Percentiles rank a stretch among this genome's conserved stretches.
Conservation (phyloP, 1,284 basidiomycete species). For the Ceratobasidium sp. region DNA sequence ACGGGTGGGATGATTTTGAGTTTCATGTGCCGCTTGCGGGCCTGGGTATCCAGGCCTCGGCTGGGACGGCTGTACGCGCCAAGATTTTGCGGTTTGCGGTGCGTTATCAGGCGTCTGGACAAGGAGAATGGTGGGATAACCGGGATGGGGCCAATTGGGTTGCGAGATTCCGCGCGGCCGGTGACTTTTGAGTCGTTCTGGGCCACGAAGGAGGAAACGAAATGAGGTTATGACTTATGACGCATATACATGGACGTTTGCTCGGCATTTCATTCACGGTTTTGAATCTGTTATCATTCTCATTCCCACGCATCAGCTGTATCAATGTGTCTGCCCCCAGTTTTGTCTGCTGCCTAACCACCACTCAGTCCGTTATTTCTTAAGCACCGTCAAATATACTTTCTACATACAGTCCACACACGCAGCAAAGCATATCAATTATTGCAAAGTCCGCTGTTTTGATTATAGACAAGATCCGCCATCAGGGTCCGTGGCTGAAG, state of each 20-base stretch:
- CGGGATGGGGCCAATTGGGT: slow-evolving; percentile 24
- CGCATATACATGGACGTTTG: slow-evolving; percentile 11
- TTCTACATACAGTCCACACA: not conserved
- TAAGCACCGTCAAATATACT: not conserved
- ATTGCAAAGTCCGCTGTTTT: slow-evolving; percentile 2
- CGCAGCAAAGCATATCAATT: not conserved
- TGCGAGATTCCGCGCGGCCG: slow-evolving; percentile 27
- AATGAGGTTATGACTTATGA: slow-evolving; percentile 7
- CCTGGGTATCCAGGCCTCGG: slow-evolving; percentile 10
- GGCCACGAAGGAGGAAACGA: not conserved
- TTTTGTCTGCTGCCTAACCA: not conserved
- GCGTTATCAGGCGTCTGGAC: slow-evolving; percentile 4
- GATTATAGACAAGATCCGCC: slow-evolving; percentile 25
- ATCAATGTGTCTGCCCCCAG: slow-evolving; percentile 9
- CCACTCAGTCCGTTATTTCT: slow-evolving; percentile 11
- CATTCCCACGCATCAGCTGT: slow-evolving; percentile 14
- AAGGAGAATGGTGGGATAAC: slow-evolving; percentile 38
- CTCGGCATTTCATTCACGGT: not conserved
- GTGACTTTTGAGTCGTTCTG: not conserved
- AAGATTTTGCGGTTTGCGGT: slow-evolving; percentile 12
- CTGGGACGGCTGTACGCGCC: slow-evolving; percentile 20
- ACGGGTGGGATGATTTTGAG: slow-evolving; percentile 38
- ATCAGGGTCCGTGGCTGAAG: slow-evolving; percentile 11
- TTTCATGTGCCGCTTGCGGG: slow-evolving; percentile 14
- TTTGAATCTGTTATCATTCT: not conserved